Conservation (phyloP, 2,329 filamentous ascomycete species). For the Cladophialophora bantiana region DNA sequence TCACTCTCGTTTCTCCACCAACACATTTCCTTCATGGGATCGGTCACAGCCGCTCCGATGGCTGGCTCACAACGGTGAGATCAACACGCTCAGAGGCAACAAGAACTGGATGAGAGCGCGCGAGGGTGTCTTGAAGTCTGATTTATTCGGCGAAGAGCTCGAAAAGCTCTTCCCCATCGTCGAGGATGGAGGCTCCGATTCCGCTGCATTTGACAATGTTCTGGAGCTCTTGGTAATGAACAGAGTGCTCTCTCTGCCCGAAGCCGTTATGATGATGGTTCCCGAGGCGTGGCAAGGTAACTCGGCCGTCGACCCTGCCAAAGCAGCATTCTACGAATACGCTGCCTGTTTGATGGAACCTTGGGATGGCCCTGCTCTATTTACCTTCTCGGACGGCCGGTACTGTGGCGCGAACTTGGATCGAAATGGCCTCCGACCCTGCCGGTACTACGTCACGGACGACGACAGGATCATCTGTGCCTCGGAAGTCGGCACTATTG, state of each 20-base stretch:
- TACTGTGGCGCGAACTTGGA: conserved; percentile 98
- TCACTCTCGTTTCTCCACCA: conserved; percentile 96
- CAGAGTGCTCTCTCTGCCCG: conserved; percentile 90
- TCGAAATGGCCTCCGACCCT: conserved; percentile 92
- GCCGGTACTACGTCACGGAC: conserved; percentile 95
- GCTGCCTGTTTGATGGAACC: conserved; percentile 98
- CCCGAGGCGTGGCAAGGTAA: conserved; percentile 98
- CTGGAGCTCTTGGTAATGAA: conserved; percentile 94
- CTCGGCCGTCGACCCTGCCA: conserved; percentile 86
- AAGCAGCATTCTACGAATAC: conserved; percentile 98
- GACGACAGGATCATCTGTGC: conserved; percentile 97
- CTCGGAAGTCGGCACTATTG: conserved; percentile 93
- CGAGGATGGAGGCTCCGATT: conserved; percentile 95
- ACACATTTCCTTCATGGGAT: conserved; percentile 98
- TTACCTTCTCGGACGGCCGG: conserved; percentile 94
- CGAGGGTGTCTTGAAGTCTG: conserved; percentile 92
- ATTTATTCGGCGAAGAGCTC: conserved; percentile 89
- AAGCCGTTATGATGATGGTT: conserved; percentile 98
- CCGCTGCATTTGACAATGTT: conserved; percentile 96
- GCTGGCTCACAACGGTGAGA: conserved; percentile 98
- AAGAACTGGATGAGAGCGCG: conserved; percentile 99
- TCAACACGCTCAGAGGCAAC: conserved; percentile 95
- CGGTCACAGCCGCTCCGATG: conserved; percentile 94
- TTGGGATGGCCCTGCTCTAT: conserved; percentile 95
- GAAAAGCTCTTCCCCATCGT: conserved; percentile 92